Evolutionary conservation across 352 stramenopile species (phyloP), one percentile per base, ranked within the genome.

Genomic region (Peronospora belbahrii): DNA sequence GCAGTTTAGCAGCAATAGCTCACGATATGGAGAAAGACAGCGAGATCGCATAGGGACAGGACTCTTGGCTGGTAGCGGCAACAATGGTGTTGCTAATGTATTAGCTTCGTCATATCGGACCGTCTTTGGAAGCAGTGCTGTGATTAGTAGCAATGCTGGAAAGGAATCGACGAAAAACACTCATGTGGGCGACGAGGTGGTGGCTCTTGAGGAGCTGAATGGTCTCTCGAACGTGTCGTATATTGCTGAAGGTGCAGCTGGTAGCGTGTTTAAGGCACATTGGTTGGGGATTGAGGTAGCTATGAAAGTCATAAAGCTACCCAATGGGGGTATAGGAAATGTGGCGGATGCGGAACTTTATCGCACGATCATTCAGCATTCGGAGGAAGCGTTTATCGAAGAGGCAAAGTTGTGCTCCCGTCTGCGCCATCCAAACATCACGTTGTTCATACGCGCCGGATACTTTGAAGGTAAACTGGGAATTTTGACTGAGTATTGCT

Each of bases 231-330:
- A 80, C 30, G 51, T 85, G 14, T 46, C 45, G 2, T 85, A 76
- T 24, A 69, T 85, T 22, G 74, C 68, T 2, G 74, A 85, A 60
- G 74, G 74, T 40, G 74, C 74, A n/a, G 54, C 63, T 10, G 74
- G 74, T 0, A 77, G 60, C 35, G 74, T 85, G 6, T 83, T 65
- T 55, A 83, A 83, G 41, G 70, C 70, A 2, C 66, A 74, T n/a
- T 85, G 74, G 74, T 61, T 85, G 4, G 74, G 74, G 2, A 85
- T 83, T 50, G 70, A 85, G 28, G 74, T 85, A 9, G 74, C 74
- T 8, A 78, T 85, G 66, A 85, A 85, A 56, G 60, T 85, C 5
- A 79, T 85, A 30, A 83, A 83, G 53, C 62, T 83, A 6, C 74
- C 74, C 0, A 75, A 77, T 15, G 63, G 52, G 11, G 74, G 65